Evolutionary conservation across 2,329 filamentous ascomycete genomes (phyloP), one percentile per base, ranked within the genome.

Genomic region (Colletotrichum magnum): DNA sequence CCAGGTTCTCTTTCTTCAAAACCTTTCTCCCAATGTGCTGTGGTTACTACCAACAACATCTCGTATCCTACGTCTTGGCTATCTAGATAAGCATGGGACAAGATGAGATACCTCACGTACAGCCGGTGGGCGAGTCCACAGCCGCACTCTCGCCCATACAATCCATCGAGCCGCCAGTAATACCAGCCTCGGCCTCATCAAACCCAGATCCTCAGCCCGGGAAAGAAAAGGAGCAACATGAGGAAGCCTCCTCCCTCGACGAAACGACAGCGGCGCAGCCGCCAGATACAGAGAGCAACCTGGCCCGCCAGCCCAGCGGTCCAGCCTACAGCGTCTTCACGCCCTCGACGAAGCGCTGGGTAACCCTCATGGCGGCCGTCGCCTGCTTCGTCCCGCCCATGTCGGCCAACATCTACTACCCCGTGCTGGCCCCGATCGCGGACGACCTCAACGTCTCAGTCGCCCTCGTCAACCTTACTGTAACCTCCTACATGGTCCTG

Each of bases 401-500:
- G 77, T 88, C 87, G 1, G 88, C 87, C 69, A 90, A 89, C 73
- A 87, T 91, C 54, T 89, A 85, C 73, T 83, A 83, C 58, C 83
- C 83, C 2, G 82, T 81, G 3, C 72, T 84, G 32, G 79, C 79
- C 39, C 75, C 79, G 9, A 77, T 86, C 28, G 77, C 83, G 13
- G 63, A 76, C 12, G 81, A 83, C 62, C 74, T 85, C 1, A 66
- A 75, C 18, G 82, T 85, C 51, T 79, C 79, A 10, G 72, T 79
- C 9, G 75, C 77, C 9, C 75, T 84, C 41, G 77, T 87, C 72
- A 87, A 87, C 73, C 74, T 87, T 59, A 84, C 84, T 7, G 75
- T 88, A 48, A 90, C 89, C 4, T 88, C 88, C 1, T 91, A 88
- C 75, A 88, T 90, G 87, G 84, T 92, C 63, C 83, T 91, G 52